Base-by-base conservation (phyloP, 371 early-diverging fungal genomes). In the Mucor racemosus region DNA sequence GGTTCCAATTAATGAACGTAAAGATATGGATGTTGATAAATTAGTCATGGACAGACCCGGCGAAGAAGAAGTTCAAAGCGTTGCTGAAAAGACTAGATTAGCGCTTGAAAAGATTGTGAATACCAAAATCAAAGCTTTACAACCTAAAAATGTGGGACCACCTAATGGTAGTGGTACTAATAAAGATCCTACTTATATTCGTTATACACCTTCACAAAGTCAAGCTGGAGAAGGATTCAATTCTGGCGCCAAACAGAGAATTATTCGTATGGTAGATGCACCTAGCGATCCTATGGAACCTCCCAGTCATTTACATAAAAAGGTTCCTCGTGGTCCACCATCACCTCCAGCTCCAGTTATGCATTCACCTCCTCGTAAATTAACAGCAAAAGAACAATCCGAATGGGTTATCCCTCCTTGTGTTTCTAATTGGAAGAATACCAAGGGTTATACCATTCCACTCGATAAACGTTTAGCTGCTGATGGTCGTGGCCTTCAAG, bases 341-440 rank as follows among this genome's bases (percentile, higher is more conserved):
- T 95, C 95, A 9, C 97, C 97, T 14, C 98, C 98, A 5, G 93
- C 97, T 26, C 98, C 99, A 5, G 97, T 98, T 13, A 84, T 99
- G 84, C 98, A 97, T 71, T 97, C 97, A 31, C 99, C 99, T 44
- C 96, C 98, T 17, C 92, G 97, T 36, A 97, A 95, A 76, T 86
- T 96, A 19, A 91, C 96, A 4, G 95, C 94, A 7, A 93, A 97
- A 72, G 97, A 98, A 81, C 96, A 96, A 75, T 88, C 89, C 55
- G 93, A 94, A 60, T 99, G 99, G 99, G 84, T 91, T 11, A 95
- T 99, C 64, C 99, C 99, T 36, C 98, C 98, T 17, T 96, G 95
- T 71, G 95, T 99, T 46, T 94, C 95, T 65, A 98, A 97, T 79
- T 99, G 99, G 99, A 99, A 98, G 84, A 99, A 99, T 81, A 93